A percentile compares a stretch with the other conserved stretches of the same genome.
Evolutionary conservation across 179 eudicot genomes (phyloP).

Genomic region (Carnegiea gigantea): DNA sequence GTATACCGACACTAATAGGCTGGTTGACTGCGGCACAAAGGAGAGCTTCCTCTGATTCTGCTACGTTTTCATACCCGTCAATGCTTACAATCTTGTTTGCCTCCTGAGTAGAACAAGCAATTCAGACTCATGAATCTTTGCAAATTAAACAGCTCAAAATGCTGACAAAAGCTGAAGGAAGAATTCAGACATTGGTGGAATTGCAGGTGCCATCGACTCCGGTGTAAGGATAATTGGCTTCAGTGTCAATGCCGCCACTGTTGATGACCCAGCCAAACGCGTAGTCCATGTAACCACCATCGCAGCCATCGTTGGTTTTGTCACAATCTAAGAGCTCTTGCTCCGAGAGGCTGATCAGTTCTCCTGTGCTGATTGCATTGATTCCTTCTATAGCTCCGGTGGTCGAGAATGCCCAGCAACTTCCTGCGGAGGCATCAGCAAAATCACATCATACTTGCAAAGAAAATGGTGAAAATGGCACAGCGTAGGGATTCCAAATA

Average conservation of each 20-base stretch:
- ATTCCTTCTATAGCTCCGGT: slow-evolving; percentile 67
- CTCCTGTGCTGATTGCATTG: slow-evolving; percentile 47
- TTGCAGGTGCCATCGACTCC: slow-evolving; percentile 45
- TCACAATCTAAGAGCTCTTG: slow-evolving; percentile 60
- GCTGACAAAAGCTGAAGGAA: no score
- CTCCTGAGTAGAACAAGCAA: slow-evolving; percentile 34
- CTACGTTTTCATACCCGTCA: slow-evolving; percentile 65
- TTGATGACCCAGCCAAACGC: slow-evolving; percentile 64
- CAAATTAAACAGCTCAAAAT: no score
- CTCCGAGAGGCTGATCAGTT: slow-evolving; percentile 58
- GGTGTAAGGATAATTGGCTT: slow-evolving; percentile 52
- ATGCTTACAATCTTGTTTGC: slow-evolving; percentile 40
- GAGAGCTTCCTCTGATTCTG: slow-evolving; percentile 54
- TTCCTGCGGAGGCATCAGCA: slow-evolving; percentile 36
- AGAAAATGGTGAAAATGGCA: no score
- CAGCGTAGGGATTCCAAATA: no score
- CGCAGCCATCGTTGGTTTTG: slow-evolving; percentile 48
- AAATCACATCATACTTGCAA: background rate
- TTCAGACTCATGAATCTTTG: background rate
- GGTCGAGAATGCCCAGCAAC: slow-evolving; percentile 62
- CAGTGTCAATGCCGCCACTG: slow-evolving; percentile 60
- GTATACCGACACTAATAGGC: slow-evolving; percentile 75
- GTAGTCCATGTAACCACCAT: slow-evolving; percentile 63
- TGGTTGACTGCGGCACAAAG: slow-evolving; percentile 61
- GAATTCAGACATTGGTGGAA: slow-evolving; percentile 38